Evolutionary conservation across 2,329 filamentous ascomycete genomes (phyloP).

Genomic region (Colletotrichum sansevieriae): DNA sequence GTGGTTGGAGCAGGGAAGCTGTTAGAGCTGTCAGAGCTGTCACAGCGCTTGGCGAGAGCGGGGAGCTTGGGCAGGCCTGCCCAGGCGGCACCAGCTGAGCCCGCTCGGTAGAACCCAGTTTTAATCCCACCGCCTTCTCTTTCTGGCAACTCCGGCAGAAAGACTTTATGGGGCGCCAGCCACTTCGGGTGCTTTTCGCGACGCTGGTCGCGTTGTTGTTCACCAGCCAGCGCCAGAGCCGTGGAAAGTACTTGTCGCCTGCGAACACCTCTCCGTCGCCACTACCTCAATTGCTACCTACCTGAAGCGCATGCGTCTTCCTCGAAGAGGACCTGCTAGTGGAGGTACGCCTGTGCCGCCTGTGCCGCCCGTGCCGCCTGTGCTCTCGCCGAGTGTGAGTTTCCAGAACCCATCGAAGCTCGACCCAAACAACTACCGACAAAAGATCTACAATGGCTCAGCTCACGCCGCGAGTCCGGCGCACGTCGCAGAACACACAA

Average conservation of each 20-base stretch:
- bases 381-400: not conserved
- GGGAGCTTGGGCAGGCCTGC: not conserved
- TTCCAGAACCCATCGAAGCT: not conserved
- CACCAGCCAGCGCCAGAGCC: not conserved
- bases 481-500: constrained; percentile 63
- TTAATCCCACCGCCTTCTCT: not conserved
- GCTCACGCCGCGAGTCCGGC: constrained; percentile 56
- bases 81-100: not conserved
- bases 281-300: not conserved
- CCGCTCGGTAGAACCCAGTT: not conserved
- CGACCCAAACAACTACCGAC: constrained; percentile 9
- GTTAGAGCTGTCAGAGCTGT: not conserved
- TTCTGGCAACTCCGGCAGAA: constrained; percentile 15
- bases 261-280: not conserved
- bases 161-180: not conserved
- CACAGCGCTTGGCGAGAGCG: not conserved
- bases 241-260: not conserved
- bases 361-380: not conserved
- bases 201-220: constrained; percentile 41
- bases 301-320: no score
- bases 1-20: not conserved
- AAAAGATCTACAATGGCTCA: constrained; percentile 43
- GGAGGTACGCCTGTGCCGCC: not conserved
- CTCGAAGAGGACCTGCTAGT: not conserved
- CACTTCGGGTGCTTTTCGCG: constrained; percentile 38